phyloP scores from a whole-genome alignment of 768 basidiomycete genomes.

The Chlorophyllum brunneum region DNA sequence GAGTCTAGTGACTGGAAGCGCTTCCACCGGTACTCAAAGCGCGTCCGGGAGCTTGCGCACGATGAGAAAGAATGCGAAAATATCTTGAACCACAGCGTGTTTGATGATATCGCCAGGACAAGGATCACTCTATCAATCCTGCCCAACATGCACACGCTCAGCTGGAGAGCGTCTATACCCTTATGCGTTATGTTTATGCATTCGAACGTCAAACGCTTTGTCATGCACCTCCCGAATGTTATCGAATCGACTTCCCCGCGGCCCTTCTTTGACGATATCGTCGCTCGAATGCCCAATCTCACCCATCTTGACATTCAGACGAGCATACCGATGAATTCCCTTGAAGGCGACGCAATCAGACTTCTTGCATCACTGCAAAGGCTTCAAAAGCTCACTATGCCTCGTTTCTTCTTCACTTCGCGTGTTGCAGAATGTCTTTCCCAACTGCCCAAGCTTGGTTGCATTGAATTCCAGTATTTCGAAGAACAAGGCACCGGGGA shows the following conservation, averaged over 20 bases:
- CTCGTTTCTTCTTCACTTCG: constrained; percentile 10
- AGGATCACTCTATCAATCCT: constrained; percentile 10
- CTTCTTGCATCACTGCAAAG: constrained; percentile 6
- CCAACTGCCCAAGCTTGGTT: constrained; percentile 7
- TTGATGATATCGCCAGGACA: constrained; percentile 13
- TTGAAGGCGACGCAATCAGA: constrained; percentile 2
- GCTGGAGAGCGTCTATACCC: constrained; percentile 13
- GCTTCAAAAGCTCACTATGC: constrained; percentile 7
- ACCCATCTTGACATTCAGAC: constrained; percentile 7
- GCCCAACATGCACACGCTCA: constrained; percentile 14
- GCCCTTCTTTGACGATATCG: constrained; percentile 10
- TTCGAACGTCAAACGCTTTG: constrained; percentile 10
- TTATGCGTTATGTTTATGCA: constrained; percentile 16
- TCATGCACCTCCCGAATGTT: constrained; percentile 7
- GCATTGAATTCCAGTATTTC: constrained; percentile 13
- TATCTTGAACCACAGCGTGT: background rate
- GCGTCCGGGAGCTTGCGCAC: constrained; percentile 19
- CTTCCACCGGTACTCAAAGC: constrained; percentile 20
- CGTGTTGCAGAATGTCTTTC: constrained; percentile 7
- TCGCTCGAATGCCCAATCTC: constrained; percentile 13
- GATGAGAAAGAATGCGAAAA: constrained; percentile 9
- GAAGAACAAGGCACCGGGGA: constrained; percentile 6
- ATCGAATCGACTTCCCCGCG: background rate
- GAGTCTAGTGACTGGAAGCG: constrained; percentile 17
- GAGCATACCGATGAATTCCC: constrained; percentile 5